Evolutionary conservation across 1,139 yeast species (phyloP).

Genomic region (Zygoascus hellenicus): DNA sequence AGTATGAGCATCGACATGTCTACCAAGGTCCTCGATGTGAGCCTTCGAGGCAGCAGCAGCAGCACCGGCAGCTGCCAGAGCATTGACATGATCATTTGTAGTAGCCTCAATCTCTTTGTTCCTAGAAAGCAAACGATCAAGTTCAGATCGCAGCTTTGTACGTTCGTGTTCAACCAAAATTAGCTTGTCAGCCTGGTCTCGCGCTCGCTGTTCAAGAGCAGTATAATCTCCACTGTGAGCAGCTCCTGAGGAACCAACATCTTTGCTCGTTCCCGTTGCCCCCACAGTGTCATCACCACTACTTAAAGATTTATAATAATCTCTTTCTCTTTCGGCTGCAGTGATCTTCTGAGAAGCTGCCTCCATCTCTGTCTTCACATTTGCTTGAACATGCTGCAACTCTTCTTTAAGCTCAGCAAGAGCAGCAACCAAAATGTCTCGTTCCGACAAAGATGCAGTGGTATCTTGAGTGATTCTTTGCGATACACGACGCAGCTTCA

Average conservation of each 20-base stretch:
- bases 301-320: constrained; percentile 17
- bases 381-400: constrained; percentile 29
- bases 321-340: constrained; percentile 25
- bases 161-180: constrained; percentile 25
- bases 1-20: constrained; percentile 22
- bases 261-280: constrained; percentile 5
- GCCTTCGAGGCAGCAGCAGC: constrained; percentile 28
- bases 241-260: neutral
- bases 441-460: constrained; percentile 24
- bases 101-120: constrained; percentile 23
- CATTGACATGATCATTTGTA: constrained; percentile 26
- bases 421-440: constrained; percentile 29
- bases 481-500: constrained; percentile 28
- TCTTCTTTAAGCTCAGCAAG: constrained; percentile 33
- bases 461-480: constrained; percentile 29
- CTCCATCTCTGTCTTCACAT: constrained; percentile 30
- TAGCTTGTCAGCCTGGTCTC: constrained; percentile 24
- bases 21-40: constrained; percentile 20
- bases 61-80: constrained; percentile 28
- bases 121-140: constrained; percentile 18
- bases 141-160: constrained; percentile 18
- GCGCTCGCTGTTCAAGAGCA: constrained; percentile 24
- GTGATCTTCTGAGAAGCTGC: constrained; percentile 32
- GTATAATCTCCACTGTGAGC: constrained; percentile 14
- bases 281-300: neutral